These are phyloP conservation scores for Nepenthes alata DNA, from an alignment of 179 eudicot species.

Conservation along the genomic window DNA sequence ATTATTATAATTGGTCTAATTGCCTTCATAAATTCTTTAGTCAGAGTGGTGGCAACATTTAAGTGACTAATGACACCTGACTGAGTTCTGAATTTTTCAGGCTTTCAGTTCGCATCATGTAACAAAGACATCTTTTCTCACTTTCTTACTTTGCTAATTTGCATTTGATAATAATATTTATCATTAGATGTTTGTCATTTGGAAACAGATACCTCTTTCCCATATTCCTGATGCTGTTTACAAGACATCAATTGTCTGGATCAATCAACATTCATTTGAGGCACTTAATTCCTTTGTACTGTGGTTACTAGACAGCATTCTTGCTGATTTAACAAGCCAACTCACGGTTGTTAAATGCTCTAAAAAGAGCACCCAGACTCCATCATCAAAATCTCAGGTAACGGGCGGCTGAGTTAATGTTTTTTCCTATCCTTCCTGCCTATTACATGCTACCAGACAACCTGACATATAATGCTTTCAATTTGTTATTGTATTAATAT, in stretches of 20 bases:
- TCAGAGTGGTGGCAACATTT: too few relatives aligned
- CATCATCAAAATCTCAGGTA: constrained; percentile 80
- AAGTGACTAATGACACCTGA: too few relatives aligned
- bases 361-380: constrained; percentile 53
- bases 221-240: constrained; percentile 69
- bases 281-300: constrained; percentile 55
- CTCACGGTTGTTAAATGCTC: constrained; percentile 43
- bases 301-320: constrained; percentile 64
- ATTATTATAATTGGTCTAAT: too few relatives aligned
- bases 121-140: neutral
- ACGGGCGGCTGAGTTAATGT: neutral
- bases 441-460: neutral
- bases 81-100: too few relatives aligned
- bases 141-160: neutral
- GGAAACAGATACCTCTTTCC: constrained; percentile 56
- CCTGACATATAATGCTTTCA: too few relatives aligned
- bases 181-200: neutral
- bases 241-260: constrained; percentile 80
- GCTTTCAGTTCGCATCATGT: too few relatives aligned
- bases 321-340: constrained; percentile 51
- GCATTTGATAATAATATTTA: neutral
- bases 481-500: too few relatives aligned
- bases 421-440: too few relatives aligned
- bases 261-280: constrained; percentile 47
- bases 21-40: too few relatives aligned